phyloP scores from a whole-genome alignment of 2,329 filamentous ascomycete species.

The Hansfordia pulvinata region DNA sequence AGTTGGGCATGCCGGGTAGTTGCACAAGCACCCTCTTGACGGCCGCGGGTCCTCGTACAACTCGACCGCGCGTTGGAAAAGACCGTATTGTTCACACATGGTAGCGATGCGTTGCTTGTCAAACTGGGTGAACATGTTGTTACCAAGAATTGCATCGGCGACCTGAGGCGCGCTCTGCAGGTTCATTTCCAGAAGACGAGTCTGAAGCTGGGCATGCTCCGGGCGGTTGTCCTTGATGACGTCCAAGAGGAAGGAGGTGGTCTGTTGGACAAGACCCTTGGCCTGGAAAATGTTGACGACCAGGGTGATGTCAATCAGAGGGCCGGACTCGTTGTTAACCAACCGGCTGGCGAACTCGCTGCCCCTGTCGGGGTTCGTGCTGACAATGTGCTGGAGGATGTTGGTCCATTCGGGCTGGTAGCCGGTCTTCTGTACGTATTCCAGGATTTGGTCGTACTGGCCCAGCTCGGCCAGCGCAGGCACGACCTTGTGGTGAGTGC shows the following conservation, averaged over 20 bases:
- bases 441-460: constrained; percentile 92
- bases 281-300: constrained; percentile 97
- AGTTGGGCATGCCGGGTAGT: constrained; percentile 68
- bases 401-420: constrained; percentile 95
- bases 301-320: constrained; percentile 82
- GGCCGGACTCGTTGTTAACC: constrained; percentile 76
- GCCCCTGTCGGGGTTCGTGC: constrained; percentile 84
- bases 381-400: constrained; percentile 82
- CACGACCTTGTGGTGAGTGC: constrained; percentile 85
- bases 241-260: constrained; percentile 94
- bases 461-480: constrained; percentile 90
- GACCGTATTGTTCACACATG: constrained; percentile 84
- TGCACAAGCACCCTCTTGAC: constrained; percentile 86
- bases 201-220: constrained; percentile 88
- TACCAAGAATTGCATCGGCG: constrained; percentile 91
- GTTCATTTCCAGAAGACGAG: constrained; percentile 95
- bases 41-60: constrained; percentile 78
- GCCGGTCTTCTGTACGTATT: constrained; percentile 71
- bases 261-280: constrained; percentile 94
- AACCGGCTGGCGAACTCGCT: constrained; percentile 88
- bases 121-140: constrained; percentile 97
- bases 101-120: constrained; percentile 81
- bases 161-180: constrained; percentile 92
- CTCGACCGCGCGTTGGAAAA: constrained; percentile 78
- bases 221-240: constrained; percentile 89